phyloP scores from a whole-genome alignment of 257 asterid species.

The Solanum peruvianum region DNA sequence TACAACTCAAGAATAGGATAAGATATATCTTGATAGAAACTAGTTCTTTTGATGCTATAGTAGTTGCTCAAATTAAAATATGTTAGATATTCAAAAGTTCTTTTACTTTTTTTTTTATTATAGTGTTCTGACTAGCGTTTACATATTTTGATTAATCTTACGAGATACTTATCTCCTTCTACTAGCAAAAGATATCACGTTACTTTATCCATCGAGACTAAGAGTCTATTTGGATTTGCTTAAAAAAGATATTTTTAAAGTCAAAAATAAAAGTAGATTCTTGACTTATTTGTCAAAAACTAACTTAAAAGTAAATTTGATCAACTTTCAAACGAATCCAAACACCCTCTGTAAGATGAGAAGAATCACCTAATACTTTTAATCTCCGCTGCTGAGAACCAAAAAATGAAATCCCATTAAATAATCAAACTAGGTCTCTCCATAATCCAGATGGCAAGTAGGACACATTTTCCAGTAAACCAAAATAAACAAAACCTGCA shows the following conservation, averaged over 20 bases:
- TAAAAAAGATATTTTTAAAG: too few relatives aligned
- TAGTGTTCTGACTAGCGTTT: too few relatives aligned
- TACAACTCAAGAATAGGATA: not conserved
- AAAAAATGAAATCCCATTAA: not conserved
- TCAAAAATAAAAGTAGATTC: too few relatives aligned
- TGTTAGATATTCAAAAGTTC: not conserved
- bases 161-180: fast-evolving
- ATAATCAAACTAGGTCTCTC: not conserved
- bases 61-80: not conserved
- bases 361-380: not conserved
- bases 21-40: not conserved
- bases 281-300: too few relatives aligned
- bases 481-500: not conserved
- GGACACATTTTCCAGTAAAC: not conserved
- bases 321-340: too few relatives aligned
- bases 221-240: fast-evolving
- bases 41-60: not conserved
- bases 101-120: not conserved
- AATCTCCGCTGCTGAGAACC: not conserved
- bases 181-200: not conserved
- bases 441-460: not conserved
- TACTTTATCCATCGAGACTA: too few relatives aligned
- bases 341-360: too few relatives aligned
- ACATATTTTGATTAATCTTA: too few relatives aligned
- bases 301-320: too few relatives aligned